Evolutionary conservation across 1,284 basidiomycete genomes (phyloP), one percentile per base, ranked within the genome.

Genomic region (Microbotryum violaceum): DNA sequence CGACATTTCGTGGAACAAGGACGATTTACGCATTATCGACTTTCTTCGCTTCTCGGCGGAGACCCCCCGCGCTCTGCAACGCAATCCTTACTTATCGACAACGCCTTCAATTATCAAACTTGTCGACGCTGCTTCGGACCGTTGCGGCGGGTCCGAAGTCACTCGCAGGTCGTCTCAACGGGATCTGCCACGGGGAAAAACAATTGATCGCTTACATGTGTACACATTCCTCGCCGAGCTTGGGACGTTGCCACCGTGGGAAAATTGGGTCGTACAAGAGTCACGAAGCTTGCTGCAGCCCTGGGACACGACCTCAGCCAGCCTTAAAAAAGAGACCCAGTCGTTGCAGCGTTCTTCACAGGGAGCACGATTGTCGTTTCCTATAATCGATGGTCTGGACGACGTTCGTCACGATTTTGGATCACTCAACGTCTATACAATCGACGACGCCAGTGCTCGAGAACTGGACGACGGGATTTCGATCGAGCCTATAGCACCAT

Each of bases 401-500:
- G 10, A 58, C 54, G 74, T 90, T 2, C 85, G 92, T 6, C 84
- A 89, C 71, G 94, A 97, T 75, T 97, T 91, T 74, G 88, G 88
- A 14, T 71, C 84, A 63, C 75, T 88, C 59, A 84, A 84, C 0
- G 90, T 92, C 1, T 97, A 87, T 74, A 88, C 97, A 21, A 87
- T 99, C 59, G 96, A 99, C 73, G 89, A 92, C 68, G 72, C 79
- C 0, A 74, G 71, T 6, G 93, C 96, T 0, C 78, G 87, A 69
- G 96, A 99, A 74, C 81, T 98, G 31, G 96, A 99, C 71, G 96
- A 99, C 74, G 96, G 91, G 1, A 73, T 99, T 44, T 94, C 92
- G 0, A 73, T 97, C 53, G 88, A 93, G 66, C 69, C 76, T 10
- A 56, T 58, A 12, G 50, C 57, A 5, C 42, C 56, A 2, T 20